Base-by-base conservation (phyloP, 176 grass and related monocot genomes). In the Triticum timopheevii region DNA sequence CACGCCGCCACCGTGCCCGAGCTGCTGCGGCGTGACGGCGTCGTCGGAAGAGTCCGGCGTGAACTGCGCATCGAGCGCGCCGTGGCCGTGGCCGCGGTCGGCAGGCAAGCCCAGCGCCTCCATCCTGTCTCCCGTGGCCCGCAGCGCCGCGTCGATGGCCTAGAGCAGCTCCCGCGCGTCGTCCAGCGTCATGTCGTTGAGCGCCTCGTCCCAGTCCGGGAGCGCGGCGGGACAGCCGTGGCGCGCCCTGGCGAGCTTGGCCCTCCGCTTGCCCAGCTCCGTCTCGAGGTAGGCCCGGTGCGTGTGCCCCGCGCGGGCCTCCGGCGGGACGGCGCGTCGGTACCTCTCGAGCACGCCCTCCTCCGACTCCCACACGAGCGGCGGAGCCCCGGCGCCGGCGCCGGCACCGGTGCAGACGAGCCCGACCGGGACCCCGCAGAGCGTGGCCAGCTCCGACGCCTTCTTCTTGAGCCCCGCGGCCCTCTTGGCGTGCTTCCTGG, bases 401-500 rank as follows among this genome's bases (percentile, higher is more conserved):
- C n/a, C n/a, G n/a, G n/a, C n/a, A n/a, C 31, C 31, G 17, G 2
- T 24, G 56, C 61, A 82, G 74, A 90, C 80, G 31, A 87, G 8
- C 74, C 74, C 89, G 23, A 90, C 84, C 2, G 66, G 80, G 39
- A 87, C 56, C 39, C 17, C 65, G 80, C 89, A 90, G 65, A 90
- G 80, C 13, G 12, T 4, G 20, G 19, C 0, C n/a, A 90, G 89
- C 75, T 90, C 73, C 0, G 1, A 0, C 30, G 84, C 88, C 84
- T 58, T 83, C 56, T 75, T 80, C 45, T 5, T 65, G 13, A 90
- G 67, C 11, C 58, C 42, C 3, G 7, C 22, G 74, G 31, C 42
- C 30, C 89, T 45, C 89, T 35, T 54, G 40, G 2, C 42, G 80
- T 73, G 73, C 67, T 20, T 58, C 31, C 0, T 0, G 66, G 33